Evolutionary conservation across 345 rosid species (phyloP).

Genomic region (Dipteronia dyeriana): DNA sequence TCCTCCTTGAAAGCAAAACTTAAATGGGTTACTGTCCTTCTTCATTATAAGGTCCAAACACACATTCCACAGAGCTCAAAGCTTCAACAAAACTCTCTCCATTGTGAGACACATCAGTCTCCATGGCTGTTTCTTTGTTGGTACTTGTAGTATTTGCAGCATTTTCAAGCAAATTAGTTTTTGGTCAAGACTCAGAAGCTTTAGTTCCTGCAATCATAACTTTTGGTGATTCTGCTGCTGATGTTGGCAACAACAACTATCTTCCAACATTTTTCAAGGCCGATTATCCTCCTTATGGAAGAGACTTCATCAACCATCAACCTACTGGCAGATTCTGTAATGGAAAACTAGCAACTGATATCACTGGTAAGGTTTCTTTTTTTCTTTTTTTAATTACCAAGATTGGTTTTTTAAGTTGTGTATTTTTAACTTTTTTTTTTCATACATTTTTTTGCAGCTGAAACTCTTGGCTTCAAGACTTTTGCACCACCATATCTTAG

Average conservation of each 20-base stretch:
- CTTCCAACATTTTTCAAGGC: conserved; percentile 80
- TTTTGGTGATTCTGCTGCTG: conserved; percentile 89
- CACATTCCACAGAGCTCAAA: background rate
- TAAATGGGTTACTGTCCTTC: background rate
- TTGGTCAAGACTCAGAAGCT: conserved; percentile 43
- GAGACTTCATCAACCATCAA: conserved; percentile 64
- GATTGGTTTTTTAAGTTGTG: background rate
- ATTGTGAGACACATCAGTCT: background rate
- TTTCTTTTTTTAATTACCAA: background rate
- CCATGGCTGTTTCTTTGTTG: too few relatives aligned
- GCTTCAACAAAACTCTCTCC: background rate
- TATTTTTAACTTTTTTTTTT: background rate
- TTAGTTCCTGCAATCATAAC: conserved; percentile 74
- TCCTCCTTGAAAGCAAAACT: conserved; percentile 23
- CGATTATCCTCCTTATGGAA: conserved; percentile 90
- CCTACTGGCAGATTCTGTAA: conserved; percentile 94
- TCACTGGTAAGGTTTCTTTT: conserved; percentile 51
- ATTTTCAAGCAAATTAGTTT: conserved; percentile 22
- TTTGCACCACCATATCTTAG: conserved; percentile 85
- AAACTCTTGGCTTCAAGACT: conserved; percentile 73
- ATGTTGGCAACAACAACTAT: conserved; percentile 92
- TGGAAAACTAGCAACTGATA: conserved; percentile 88
- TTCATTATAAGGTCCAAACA: conserved; percentile 20
- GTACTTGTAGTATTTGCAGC: conserved; percentile 19
- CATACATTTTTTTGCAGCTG: conserved; percentile 50